phyloP scores from a whole-genome alignment of 2,329 filamentous ascomycete species.

The Sphaerulina musiva region DNA sequence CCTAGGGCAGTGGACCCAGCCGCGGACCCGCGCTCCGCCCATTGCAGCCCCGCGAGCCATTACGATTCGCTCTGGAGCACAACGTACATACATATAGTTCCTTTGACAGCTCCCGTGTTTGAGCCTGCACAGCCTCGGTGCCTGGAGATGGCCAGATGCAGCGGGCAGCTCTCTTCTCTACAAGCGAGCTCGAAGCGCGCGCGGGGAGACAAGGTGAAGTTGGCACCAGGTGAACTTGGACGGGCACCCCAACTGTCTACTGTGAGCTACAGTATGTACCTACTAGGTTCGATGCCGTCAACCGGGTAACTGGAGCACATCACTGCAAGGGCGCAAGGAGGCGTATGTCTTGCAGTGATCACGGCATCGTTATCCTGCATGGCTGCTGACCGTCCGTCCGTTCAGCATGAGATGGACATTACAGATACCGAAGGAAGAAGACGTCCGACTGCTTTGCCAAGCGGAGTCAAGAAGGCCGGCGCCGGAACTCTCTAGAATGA shows the following conservation, averaged over 20 bases:
- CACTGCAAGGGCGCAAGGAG: conserved; percentile 8
- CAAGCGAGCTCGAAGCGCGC: no score
- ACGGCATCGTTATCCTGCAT: conserved; percentile 4
- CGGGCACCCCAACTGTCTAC: background rate
- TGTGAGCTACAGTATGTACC: no score
- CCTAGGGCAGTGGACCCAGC: background rate
- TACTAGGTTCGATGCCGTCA: conserved; percentile 9
- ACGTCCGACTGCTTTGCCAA: background rate
- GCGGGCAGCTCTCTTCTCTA: no score
- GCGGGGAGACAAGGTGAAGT: no score
- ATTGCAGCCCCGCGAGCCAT: background rate
- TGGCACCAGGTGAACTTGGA: no score
- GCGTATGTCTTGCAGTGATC: conserved; percentile 10
- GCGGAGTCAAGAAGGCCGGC: background rate
- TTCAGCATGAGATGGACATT: background rate
- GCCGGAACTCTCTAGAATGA: conserved; percentile 1
- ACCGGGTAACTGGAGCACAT: conserved; percentile 14
- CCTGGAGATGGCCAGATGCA: no score
- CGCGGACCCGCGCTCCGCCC: background rate
- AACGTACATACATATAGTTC: no score
- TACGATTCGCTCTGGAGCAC: background rate
- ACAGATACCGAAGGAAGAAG: background rate
- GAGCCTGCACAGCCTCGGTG: no score
- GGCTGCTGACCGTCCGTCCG: background rate
- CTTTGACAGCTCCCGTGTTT: no score